Evolutionary conservation across 768 basidiomycete genomes (phyloP), one percentile per base, ranked within the genome.

Genomic region (Saitozyma podzolica): DNA sequence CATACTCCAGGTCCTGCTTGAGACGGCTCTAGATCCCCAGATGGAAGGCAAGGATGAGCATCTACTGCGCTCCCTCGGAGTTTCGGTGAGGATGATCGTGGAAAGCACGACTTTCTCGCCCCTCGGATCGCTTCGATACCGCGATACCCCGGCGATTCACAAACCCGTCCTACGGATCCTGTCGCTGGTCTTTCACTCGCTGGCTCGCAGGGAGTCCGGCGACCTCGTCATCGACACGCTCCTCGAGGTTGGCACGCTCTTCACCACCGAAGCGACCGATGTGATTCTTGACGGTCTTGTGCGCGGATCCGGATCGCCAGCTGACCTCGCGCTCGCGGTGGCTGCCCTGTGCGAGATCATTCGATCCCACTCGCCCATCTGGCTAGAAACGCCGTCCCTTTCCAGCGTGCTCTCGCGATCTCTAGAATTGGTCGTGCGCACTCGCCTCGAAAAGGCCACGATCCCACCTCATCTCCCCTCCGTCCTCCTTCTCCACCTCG

Each of bases 401-500:
- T 86, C 86, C 39, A 88, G 90, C 70, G 84, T 92, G 29, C 86
- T 94, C 70, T 84, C 85, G 45, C 81, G 84, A 4, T 91, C 89
- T 67, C 82, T 95, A 37, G 86, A 91, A 47, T 82, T 93, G 0
- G 85, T 89, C 68, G 84, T 83, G 39, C 84, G 85, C 59, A 84
- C 85, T 40, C 88, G 92, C 68, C 80, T 92, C 6, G 84, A 84
- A 40, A 54, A 65, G 6, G 69, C 52, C 29, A 63, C 60, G 6
- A 85, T 73, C 85, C 89, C 11, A 79, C 89, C 37, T 16, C 91
- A 91, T 72, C 83, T 88, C 0, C 86, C 89, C 0, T 88, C 90
- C 69, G 82, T 95, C 60, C 85, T 96, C 58, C 82, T 88, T 40
- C 90, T 96, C 81, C 92, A 95, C 73, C 88, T 92, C 82, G 86